Evolutionary conservation across 495 filamentous ascomycete species (phyloP).

Genomic region (Daldinia caldariorum): DNA sequence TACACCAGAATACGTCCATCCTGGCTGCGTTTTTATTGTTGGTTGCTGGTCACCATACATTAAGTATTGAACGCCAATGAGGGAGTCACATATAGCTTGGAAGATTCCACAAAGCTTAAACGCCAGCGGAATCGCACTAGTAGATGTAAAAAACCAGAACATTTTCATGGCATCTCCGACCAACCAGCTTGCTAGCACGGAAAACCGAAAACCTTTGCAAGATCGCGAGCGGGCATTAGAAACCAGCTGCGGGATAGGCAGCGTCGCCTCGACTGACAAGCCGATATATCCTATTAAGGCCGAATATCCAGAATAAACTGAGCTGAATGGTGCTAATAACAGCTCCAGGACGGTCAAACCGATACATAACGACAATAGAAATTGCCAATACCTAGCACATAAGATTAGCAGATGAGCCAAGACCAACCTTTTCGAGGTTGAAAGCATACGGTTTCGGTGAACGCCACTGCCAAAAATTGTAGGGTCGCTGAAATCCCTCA

Average conservation of each 20-base stretch:
- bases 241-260: constrained; percentile 90
- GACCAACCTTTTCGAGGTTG: neutral
- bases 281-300: constrained; percentile 79
- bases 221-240: constrained; percentile 79
- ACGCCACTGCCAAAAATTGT: constrained; percentile 95
- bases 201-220: constrained; percentile 89
- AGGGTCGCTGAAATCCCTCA: constrained; percentile 70
- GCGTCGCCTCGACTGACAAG: constrained; percentile 86
- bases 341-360: constrained; percentile 74
- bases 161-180: constrained; percentile 95
- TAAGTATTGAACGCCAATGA: constrained; percentile 85
- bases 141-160: constrained; percentile 86
- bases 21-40: constrained; percentile 43
- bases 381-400: constrained; percentile 81
- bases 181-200: constrained; percentile 87
- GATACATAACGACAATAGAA: constrained; percentile 75
- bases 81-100: constrained; percentile 85
- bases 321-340: constrained; percentile 68
- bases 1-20: constrained; percentile 35
- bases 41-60: constrained; percentile 73
- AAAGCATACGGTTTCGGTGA: constrained; percentile 72
- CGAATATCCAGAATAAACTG: constrained; percentile 72
- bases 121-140: constrained; percentile 77
- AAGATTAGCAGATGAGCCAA: constrained; percentile 18
- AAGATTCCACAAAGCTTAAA: constrained; percentile 95